Evolutionary conservation across 768 basidiomycete genomes (phyloP), one percentile per base, ranked within the genome.

Genomic region (Mrakia gelida): DNA sequence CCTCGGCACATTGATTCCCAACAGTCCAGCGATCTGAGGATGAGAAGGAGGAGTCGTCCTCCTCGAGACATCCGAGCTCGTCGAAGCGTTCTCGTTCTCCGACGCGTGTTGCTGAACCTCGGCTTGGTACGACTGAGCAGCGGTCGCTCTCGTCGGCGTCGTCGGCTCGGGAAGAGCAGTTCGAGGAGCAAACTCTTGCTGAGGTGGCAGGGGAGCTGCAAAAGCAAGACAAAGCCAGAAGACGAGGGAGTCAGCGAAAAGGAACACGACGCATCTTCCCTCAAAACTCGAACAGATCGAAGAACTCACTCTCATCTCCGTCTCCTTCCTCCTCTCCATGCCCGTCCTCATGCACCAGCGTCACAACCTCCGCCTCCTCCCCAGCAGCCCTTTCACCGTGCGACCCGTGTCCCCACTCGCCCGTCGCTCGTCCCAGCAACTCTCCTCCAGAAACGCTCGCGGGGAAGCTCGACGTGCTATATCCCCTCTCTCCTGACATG

Each of bases 401-500:
- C 38, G 8, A 38, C 63, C 70, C 71, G 8, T 30, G 10, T 18
- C 5, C 26, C 73, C 52, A 73, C 28, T 73, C 67, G 2, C 73
- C 34, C 30, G 54, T 62, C 54, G 34, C 52, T 10, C 34, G 30
- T 8, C 71, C 32, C 28, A 73, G 72, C 52, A 52, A 30, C 26
- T 73, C 72, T 34, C 77, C 72, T 11, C 56, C 41, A 18, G 61
- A 61, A 49, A 78, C 30, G 45, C 77, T 78, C 32, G 63, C 62
- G 0, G 77, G 77, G 71, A 78, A 78, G 41, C 77, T 73, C 26
- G 43, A 26, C 7, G 43, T 61, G 62, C 77, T 78, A 41, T 23
- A 70, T 16, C 67, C 67, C 11, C 67, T 16, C 9, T 70, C 67
- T 21, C 67, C 67, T 7, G 41, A n/a, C 3, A 38, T 13, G 67